Percentiles rank a stretch among this genome's conserved stretches.
Conservation (phyloP, 768 basidiomycete species). For the Plicaturopsis crispa region DNA sequence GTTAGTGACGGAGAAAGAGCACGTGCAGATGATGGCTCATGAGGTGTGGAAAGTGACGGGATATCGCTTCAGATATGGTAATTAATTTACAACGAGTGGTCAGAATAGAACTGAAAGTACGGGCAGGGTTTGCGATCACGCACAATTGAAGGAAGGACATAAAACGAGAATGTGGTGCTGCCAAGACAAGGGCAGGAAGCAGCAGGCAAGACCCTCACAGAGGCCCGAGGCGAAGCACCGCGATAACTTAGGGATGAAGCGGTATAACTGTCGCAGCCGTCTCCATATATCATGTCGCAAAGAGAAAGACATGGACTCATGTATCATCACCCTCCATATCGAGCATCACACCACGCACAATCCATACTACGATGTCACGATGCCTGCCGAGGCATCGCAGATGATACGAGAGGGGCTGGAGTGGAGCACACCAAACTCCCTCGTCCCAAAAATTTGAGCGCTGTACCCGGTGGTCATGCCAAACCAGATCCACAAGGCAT, state of each 20-base stretch:
- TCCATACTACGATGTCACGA: constrained; percentile 31
- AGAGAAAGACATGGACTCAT: constrained; percentile 4
- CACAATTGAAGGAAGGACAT: constrained; percentile 35
- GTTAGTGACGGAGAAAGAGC: constrained; percentile 25
- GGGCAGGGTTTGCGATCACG: constrained; percentile 41
- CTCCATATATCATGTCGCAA: constrained; percentile 39
- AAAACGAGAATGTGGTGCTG: constrained; percentile 47
- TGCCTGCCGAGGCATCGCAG: constrained; percentile 26
- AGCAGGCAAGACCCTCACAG: constrained; percentile 22
- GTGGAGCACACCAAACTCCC: constrained; percentile 15
- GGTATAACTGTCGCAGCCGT: constrained; percentile 38
- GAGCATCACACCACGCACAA: constrained; percentile 37
- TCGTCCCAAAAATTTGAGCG: constrained; percentile 25
- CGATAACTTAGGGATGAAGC: constrained; percentile 27
- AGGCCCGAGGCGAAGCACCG: constrained; percentile 19
- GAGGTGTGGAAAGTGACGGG: constrained; percentile 43
- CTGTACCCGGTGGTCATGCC: constrained; percentile 18
- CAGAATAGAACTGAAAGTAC: neutral
- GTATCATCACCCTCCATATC: constrained; percentile 21
- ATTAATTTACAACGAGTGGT: constrained; percentile 1
- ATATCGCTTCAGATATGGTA: constrained; percentile 40
- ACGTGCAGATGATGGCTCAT: constrained; percentile 31
- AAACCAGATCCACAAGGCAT: constrained; percentile 18
- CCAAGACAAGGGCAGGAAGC: constrained; percentile 38
- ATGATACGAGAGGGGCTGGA: constrained; percentile 23